Evolutionary conservation across 2,329 filamentous ascomycete genomes (phyloP), one percentile per base, ranked within the genome.

Genomic region (Curvularia lunata): DNA sequence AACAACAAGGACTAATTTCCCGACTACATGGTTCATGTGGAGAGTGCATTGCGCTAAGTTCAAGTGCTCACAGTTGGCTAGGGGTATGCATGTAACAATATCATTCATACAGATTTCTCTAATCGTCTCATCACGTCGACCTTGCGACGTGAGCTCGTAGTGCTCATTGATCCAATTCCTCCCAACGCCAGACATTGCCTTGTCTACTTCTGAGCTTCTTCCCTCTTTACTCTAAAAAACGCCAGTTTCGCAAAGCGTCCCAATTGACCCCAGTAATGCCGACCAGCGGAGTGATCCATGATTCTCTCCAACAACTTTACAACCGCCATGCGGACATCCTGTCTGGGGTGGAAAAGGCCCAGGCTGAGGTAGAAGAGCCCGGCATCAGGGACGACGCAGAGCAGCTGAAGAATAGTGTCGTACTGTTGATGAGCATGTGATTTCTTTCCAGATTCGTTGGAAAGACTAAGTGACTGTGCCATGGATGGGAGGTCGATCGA

Each of bases 351-450:
- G 75, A 98, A 97, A 5, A 99, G 82, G 0, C 95, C 95, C 50
- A 98, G 84, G 5, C 90, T 91, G 25, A 99, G 79, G 69, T 97
- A 97, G 75, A 98, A 98, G 3, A 98, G 83, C 0, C 92, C 95
- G 0, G 90, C 91, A 68, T 96, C 92, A 7, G 92, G 92, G 5
- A 92, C 88, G 6, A 95, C 90, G 27, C 87, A 88, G 6, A 97
- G 83, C 5, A 97, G 83, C 57, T 97, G 73, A 18, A 76, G 59
- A 6, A 78, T 75, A 1, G 76, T 75, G n/a, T 77, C 75, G 53
- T 77, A 78, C 54, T 74, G 72, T 5, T 74, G 56, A 30, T 75
- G 69, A 13, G 66, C 59, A 23, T 67, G 56, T 8, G 66, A 64
- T 18, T 52, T 54, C 5, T 68, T 67, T 21, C 69, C 65, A 1